Percentiles rank a stretch among this genome's conserved stretches.
Conservation (phyloP, 495 filamentous ascomycete species). For the Podospora comata region DNA sequence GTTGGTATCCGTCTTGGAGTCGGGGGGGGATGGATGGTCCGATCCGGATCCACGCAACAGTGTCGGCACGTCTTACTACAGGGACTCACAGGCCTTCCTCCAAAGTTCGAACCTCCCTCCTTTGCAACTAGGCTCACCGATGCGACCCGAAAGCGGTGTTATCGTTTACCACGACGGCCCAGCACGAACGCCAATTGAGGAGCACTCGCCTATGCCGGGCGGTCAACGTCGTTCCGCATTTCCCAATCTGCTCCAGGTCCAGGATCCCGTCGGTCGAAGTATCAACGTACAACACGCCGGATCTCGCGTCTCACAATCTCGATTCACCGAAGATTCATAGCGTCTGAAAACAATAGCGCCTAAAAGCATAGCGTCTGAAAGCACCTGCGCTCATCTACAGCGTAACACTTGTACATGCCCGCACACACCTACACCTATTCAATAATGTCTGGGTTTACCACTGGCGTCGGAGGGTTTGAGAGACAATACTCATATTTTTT, state of each 20-base stretch:
- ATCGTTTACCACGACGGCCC: constrained; percentile 45
- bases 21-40: constrained; percentile 68
- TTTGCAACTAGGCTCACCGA: constrained; percentile 45
- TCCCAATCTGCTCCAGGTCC: constrained; percentile 28
- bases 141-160: constrained; percentile 48
- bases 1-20: constrained; percentile 64
- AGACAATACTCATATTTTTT: background rate
- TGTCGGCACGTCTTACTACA: constrained; percentile 47
- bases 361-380: background rate
- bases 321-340: constrained; percentile 49
- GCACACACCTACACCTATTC: background rate
- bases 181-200: constrained; percentile 42
- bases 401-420: too few relatives aligned
- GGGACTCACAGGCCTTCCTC: constrained; percentile 47
- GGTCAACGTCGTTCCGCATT: constrained; percentile 24
- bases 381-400: too few relatives aligned
- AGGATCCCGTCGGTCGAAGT: constrained; percentile 44
- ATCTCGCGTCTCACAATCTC: constrained; percentile 44
- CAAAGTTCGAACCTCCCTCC: constrained; percentile 30
- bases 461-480: background rate
- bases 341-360: background rate
- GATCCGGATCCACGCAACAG: constrained; percentile 54
- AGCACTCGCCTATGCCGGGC: constrained; percentile 39
- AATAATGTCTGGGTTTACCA: constrained; percentile 12
- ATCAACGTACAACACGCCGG: constrained; percentile 43